A percentile compares a stretch with the other conserved stretches of the same genome.
Evolutionary conservation across 2,329 filamentous ascomycete species (phyloP).

Genomic region (Diaporthe sp.): DNA sequence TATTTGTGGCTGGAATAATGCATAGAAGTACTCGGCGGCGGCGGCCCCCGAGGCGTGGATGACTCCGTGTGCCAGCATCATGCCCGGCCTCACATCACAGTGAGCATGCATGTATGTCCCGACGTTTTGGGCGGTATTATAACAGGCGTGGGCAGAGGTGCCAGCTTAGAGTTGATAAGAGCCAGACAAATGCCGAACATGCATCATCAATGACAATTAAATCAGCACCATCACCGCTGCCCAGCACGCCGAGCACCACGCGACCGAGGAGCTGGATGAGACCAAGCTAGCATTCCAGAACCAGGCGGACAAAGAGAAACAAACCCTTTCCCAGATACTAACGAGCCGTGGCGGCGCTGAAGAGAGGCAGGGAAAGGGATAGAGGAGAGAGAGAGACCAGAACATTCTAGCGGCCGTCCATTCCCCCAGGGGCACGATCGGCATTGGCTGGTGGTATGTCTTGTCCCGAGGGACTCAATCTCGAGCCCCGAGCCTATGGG

Average conservation of each 20-base stretch:
- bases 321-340: slow-evolving; percentile 76
- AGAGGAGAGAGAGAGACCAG: neutral
- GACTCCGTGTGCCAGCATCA: slow-evolving; percentile 69
- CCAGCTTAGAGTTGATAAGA: no score
- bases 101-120: no score
- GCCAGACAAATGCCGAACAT: no score
- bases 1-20: slow-evolving; percentile 67
- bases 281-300: slow-evolving; percentile 76
- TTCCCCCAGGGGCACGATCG: slow-evolving; percentile 16
- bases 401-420: slow-evolving; percentile 21
- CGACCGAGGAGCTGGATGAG: slow-evolving; percentile 63
- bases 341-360: slow-evolving; percentile 43
- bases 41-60: slow-evolving; percentile 72
- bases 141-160: no score
- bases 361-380: neutral
- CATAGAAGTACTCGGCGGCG: slow-evolving; percentile 73
- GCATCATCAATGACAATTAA: no score
- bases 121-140: no score
- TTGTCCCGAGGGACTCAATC: slow-evolving; percentile 25
- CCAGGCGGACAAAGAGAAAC: slow-evolving; percentile 76
- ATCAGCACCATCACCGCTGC: slow-evolving; percentile 66
- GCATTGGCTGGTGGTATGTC: neutral
- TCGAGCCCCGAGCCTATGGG: slow-evolving; percentile 12
- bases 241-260: slow-evolving; percentile 67
- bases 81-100: slow-evolving; percentile 53